Conservation (phyloP, 169 alveolate genomes). For the Amoebophrya sp. region DNA sequence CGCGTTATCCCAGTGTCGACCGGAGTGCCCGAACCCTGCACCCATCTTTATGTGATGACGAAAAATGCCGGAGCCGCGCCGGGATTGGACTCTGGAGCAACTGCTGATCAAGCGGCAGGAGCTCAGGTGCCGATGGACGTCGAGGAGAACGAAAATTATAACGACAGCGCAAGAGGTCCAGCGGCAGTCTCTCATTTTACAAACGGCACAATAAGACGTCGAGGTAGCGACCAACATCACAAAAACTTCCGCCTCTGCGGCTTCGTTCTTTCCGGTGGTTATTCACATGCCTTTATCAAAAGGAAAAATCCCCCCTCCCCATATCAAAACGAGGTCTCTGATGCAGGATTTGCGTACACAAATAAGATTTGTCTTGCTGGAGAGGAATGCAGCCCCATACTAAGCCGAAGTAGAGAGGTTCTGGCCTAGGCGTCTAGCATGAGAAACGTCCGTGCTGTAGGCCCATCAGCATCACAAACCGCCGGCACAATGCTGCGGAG, state of each 20-base stretch:
- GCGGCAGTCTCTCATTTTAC: neutral
- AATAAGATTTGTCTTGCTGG: too few species aligned
- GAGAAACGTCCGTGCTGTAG: too few species aligned
- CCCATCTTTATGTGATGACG: neutral
- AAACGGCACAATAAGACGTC: neutral
- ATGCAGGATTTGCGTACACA: too few species aligned
- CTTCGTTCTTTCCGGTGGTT: neutral
- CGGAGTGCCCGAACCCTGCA: neutral
- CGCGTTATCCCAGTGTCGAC: neutral
- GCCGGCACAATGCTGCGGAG: too few species aligned
- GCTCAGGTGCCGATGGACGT: neutral
- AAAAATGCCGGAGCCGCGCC: neutral
- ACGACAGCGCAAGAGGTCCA: neutral
- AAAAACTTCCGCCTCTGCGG: neutral
- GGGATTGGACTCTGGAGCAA: neutral
- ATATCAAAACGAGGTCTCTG: too few species aligned
- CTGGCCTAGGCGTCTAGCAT: too few species aligned
- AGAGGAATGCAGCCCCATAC: too few species aligned
- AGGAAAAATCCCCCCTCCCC: too few species aligned
- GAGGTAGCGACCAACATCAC: too few species aligned
- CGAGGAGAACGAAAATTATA: neutral
- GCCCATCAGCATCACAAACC: too few species aligned
- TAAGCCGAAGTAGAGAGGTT: too few species aligned
- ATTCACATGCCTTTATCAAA: neutral
- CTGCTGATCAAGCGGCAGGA: neutral